Percentiles rank a stretch among this genome's conserved stretches.
Evolutionary conservation across 2,329 filamentous ascomycete genomes (phyloP).

Genomic region (Fusarium bactridioides): DNA sequence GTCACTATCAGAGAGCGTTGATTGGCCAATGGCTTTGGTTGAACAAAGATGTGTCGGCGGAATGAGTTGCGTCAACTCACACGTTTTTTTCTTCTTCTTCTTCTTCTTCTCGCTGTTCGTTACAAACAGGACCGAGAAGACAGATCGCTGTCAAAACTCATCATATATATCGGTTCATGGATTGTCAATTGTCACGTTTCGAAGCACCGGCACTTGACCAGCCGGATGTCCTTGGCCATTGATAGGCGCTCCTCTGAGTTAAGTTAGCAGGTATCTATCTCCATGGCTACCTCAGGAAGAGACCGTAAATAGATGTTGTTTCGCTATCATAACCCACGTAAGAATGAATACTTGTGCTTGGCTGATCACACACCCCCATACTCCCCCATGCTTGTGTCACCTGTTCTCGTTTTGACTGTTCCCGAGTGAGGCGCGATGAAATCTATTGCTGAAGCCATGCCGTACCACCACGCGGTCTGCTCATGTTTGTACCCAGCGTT

Average conservation of each 20-base stretch:
- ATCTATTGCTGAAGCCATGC: conserved; percentile 16
- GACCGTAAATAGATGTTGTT: conserved; percentile 16
- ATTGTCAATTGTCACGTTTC: not conserved
- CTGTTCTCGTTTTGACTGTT: conserved; percentile 32
- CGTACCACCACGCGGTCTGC: conserved; percentile 15
- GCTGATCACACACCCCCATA: conserved; percentile 26
- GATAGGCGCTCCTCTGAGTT: conserved; percentile 14
- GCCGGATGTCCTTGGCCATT: not conserved
- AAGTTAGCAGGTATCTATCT: not conserved
- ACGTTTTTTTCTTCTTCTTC: not conserved
- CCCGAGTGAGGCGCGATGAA: conserved; percentile 40
- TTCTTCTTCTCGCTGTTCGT: conserved; percentile 29
- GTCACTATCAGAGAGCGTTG: conserved; percentile 42
- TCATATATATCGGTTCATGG: not conserved
- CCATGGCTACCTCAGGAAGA: not conserved
- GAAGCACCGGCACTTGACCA: conserved; percentile 14
- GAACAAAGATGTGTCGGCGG: conserved; percentile 34
- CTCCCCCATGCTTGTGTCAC: conserved; percentile 13
- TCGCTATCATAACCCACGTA: conserved; percentile 30
- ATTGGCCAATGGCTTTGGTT: conserved; percentile 45
- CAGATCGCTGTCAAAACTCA: not conserved
- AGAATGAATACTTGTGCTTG: conserved; percentile 25
- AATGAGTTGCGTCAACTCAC: conserved; percentile 38
- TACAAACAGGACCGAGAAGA: conserved; percentile 37
- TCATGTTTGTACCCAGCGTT: conserved; percentile 8